phyloP scores from a whole-genome alignment of 164 flowering plant genomes.

The Stephania yunnanensis region DNA sequence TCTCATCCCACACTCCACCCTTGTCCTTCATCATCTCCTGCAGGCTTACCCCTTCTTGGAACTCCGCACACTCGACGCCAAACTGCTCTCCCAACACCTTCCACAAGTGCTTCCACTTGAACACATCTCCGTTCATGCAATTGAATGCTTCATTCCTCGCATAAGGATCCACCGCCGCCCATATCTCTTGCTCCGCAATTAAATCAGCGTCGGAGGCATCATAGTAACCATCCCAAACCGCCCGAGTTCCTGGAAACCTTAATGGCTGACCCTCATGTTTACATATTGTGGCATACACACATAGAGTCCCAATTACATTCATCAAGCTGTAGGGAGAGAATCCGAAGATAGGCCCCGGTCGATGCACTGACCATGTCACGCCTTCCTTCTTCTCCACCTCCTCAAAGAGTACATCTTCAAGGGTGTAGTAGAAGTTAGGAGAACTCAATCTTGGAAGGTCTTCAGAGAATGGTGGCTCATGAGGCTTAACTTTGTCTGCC shows the following conservation, averaged over 20 bases:
- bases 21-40: slow-evolving; percentile 64
- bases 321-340: slow-evolving; percentile 71
- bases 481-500: slow-evolving; percentile 27
- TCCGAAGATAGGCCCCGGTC: slow-evolving; percentile 58
- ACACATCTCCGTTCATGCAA: slow-evolving; percentile 69
- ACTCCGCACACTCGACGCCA: slow-evolving; percentile 43
- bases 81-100: slow-evolving; percentile 64
- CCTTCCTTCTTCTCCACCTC: slow-evolving; percentile 46
- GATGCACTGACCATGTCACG: slow-evolving; percentile 62
- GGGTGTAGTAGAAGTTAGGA: slow-evolving; percentile 56
- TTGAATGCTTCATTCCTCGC: slow-evolving; percentile 79
- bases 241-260: slow-evolving; percentile 52
- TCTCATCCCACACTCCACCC: slow-evolving; percentile 65
- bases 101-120: slow-evolving; percentile 87
- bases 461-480: slow-evolving; percentile 65
- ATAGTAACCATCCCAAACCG: slow-evolving; percentile 50
- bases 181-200: slow-evolving; percentile 81
- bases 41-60: slow-evolving; percentile 36
- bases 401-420: slow-evolving; percentile 57
- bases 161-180: slow-evolving; percentile 73
- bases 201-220: slow-evolving; percentile 69
- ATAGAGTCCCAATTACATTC: slow-evolving; percentile 59
- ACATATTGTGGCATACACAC: slow-evolving; percentile 70
- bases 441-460: slow-evolving; percentile 50
- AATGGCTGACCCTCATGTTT: slow-evolving; percentile 56